Conservation (phyloP, 2,329 filamentous ascomycete species). For the Verticillium zaregamsianum region DNA sequence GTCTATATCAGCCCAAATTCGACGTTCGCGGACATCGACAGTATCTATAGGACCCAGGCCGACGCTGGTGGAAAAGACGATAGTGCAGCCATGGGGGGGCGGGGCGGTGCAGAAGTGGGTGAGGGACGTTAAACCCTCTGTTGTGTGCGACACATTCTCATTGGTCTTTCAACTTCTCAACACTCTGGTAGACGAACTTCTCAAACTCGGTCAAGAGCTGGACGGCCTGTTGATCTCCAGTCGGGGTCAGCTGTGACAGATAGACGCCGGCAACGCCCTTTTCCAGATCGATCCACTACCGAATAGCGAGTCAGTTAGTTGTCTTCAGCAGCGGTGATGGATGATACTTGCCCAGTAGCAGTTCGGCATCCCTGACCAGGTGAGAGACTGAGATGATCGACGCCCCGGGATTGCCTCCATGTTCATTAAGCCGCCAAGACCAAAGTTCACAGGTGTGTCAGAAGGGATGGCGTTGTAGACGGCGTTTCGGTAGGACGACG, state of each 20-base stretch:
- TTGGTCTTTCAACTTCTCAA: too few species aligned
- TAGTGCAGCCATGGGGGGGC: too few species aligned
- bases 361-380: background rate
- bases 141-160: too few species aligned
- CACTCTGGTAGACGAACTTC: background rate
- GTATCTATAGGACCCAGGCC: too few species aligned
- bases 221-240: background rate
- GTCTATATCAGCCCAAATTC: too few species aligned
- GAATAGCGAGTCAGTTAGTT: background rate
- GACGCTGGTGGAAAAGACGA: too few species aligned
- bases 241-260: conserved; percentile 1
- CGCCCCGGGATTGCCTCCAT: background rate
- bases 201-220: background rate
- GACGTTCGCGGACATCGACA: too few species aligned
- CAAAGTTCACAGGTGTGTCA: background rate
- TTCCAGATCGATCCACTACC: conserved; percentile 1
- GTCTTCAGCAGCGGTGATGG: too few species aligned
- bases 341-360: background rate
- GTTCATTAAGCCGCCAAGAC: background rate
- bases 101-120: too few species aligned
- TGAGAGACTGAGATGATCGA: background rate
- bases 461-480: background rate
- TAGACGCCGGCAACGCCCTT: conserved; percentile 2
- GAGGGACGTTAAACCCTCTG: too few species aligned
- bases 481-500: background rate